These are phyloP conservation scores for Cytospora chrysosperma DNA, from an alignment of 2,329 filamentous ascomycete genomes.

Conservation along the genomic window DNA sequence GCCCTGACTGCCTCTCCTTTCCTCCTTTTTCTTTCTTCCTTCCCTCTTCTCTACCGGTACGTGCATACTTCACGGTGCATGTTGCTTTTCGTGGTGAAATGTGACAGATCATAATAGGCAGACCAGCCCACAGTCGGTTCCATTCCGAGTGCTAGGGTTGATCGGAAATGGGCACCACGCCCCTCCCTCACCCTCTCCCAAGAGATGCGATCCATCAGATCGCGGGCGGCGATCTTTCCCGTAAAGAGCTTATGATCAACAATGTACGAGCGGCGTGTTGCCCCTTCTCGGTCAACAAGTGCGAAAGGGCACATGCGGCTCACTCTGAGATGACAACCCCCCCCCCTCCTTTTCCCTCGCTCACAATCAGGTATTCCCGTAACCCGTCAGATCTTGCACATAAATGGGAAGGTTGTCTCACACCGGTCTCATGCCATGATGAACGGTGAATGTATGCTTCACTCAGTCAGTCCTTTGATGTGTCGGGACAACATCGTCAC, in stretches of 20 bases:
- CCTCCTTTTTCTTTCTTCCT: not conserved
- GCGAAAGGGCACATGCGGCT: conserved; percentile 3
- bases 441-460: not conserved
- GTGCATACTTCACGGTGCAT: not conserved
- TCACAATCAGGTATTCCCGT: not conserved
- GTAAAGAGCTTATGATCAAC: not conserved
- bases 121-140: conserved; percentile 17
- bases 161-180: conserved; percentile 6
- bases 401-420: conserved; percentile 14
- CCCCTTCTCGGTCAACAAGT: conserved; percentile 5
- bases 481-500: not conserved
- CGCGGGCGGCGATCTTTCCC: conserved; percentile 20
- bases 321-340: not conserved
- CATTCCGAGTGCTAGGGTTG: conserved; percentile 20
- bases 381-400: conserved; percentile 9
- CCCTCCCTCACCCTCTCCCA: not conserved
- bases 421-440: conserved; percentile 7
- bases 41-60: not conserved
- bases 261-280: conserved; percentile 6
- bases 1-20: not conserved
- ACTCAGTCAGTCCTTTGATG: not conserved
- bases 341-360: not conserved
- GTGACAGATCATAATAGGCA: conserved; percentile 21
- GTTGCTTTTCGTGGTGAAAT: conserved; percentile 20
- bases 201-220: conserved; percentile 18